These are phyloP conservation scores for Pseudogymnoascus verrucosus DNA, from an alignment of 2,329 filamentous ascomycete genomes.

Conservation along the genomic window DNA sequence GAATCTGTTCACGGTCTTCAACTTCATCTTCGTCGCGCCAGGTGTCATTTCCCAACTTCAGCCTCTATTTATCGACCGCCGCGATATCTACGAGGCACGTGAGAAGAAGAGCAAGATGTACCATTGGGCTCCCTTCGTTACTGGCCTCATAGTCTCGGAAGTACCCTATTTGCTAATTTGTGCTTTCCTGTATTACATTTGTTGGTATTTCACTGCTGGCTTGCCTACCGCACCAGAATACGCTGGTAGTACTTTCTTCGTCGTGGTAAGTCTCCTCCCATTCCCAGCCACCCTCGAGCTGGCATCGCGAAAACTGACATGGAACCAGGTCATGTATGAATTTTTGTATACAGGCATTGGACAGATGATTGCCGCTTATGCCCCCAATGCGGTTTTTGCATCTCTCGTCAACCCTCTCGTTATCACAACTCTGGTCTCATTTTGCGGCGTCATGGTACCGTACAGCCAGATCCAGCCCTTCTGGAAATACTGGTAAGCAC, in stretches of 20 bases:
- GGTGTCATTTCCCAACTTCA: slow-evolving; percentile 52
- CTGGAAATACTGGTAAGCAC: slow-evolving; percentile 43
- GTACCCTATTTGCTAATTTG: slow-evolving; percentile 38
- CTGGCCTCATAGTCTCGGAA: slow-evolving; percentile 41
- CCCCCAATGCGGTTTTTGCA: slow-evolving; percentile 53
- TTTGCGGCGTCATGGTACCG: slow-evolving; percentile 69
- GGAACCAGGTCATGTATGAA: slow-evolving; percentile 42
- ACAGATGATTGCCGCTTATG: slow-evolving; percentile 54
- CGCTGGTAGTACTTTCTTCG: slow-evolving; percentile 44
- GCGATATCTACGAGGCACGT: slow-evolving; percentile 50
- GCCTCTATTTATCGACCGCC: slow-evolving; percentile 48
- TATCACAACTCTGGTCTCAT: slow-evolving; percentile 57
- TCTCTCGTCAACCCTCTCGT: slow-evolving; percentile 49
- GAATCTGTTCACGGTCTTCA: slow-evolving; percentile 51
- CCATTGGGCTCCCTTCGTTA: slow-evolving; percentile 52
- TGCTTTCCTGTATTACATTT: slow-evolving; percentile 38
- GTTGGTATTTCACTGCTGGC: slow-evolving; percentile 53
- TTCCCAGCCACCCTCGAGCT: neutral
- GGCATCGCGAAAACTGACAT: neutral
- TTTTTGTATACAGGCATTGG: slow-evolving; percentile 54
- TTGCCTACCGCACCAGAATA: slow-evolving; percentile 17
- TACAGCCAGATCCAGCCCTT: slow-evolving; percentile 54
- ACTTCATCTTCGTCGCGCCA: slow-evolving; percentile 54
- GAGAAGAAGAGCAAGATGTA: slow-evolving; percentile 57
- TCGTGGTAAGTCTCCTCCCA: slow-evolving; percentile 31